phyloP scores from a whole-genome alignment of 345 rosid species.

The Gossypium thurberi region DNA sequence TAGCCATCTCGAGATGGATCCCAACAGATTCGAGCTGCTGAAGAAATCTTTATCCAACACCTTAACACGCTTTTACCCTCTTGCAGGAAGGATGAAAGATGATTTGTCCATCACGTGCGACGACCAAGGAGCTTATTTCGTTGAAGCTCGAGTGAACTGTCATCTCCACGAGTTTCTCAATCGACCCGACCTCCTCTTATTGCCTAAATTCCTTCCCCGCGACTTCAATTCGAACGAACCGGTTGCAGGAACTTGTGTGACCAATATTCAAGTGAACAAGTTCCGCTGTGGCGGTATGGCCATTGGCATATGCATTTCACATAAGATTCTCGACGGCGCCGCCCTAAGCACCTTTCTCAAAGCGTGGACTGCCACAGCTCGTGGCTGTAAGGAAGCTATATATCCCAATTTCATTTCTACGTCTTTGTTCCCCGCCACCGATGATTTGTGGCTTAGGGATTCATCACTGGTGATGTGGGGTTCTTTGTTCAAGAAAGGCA shows the following conservation, averaged over 20 bases:
- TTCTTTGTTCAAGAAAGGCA: conserved; percentile 28
- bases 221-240: conserved; percentile 15
- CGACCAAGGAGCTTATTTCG: conserved; percentile 25
- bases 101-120: conserved; percentile 25
- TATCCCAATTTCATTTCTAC: conserved; percentile 23
- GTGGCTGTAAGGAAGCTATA: neutral
- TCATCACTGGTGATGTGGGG: conserved; percentile 22
- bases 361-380: conserved; percentile 25
- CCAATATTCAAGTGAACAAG: conserved; percentile 34
- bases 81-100: conserved; percentile 30
- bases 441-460: conserved; percentile 30
- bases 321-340: conserved; percentile 33
- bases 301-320: conserved; percentile 34
- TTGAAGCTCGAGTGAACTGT: conserved; percentile 21
- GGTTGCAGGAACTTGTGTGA: conserved; percentile 15
- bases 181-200: conserved; percentile 16
- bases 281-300: conserved; percentile 36
- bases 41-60: conserved; percentile 33
- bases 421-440: conserved; percentile 32
- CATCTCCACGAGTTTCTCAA: conserved; percentile 16
- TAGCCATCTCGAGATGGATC: neutral
- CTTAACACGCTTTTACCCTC: conserved; percentile 29
- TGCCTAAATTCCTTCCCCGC: conserved; percentile 27
- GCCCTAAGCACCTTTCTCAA: conserved; percentile 25
- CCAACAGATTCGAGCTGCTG: conserved; percentile 7